Evolutionary conservation across 1,284 basidiomycete genomes (phyloP).

Genomic region (Sanghuangporus weigelae): DNA sequence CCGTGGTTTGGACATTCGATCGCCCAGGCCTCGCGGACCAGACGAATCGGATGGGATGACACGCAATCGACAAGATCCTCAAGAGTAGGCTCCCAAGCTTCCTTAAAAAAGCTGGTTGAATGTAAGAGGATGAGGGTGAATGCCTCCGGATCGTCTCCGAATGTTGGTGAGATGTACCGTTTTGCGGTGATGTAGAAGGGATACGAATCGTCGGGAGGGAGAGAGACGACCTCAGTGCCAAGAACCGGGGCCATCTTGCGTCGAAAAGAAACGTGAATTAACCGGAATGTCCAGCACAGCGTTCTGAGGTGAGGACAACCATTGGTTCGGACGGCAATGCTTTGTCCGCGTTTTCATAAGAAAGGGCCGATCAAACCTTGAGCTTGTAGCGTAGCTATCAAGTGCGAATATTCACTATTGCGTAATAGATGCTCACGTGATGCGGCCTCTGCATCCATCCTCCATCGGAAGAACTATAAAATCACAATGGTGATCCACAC

Average conservation of each 20-base stretch:
- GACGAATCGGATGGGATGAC: conserved; percentile 19
- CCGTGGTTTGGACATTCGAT: conserved; percentile 53
- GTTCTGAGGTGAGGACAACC: no score
- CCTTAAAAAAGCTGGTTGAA: conserved; percentile 63
- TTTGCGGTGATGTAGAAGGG: conserved; percentile 50
- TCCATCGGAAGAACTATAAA: no score
- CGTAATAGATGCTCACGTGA: no score
- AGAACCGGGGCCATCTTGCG: background rate
- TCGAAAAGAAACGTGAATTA: background rate
- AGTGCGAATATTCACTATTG: no score
- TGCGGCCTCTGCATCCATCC: no score
- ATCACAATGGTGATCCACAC: no score
- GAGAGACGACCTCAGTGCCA: background rate
- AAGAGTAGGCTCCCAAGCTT: conserved; percentile 58
- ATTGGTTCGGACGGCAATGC: no score
- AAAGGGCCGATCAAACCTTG: no score
- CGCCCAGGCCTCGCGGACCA: conserved; percentile 44
- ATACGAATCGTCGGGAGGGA: conserved; percentile 29
- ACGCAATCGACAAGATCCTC: conserved; percentile 33
- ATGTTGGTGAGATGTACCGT: conserved; percentile 43
- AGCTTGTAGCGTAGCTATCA: no score
- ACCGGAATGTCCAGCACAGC: no score
- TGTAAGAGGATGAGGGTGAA: conserved; percentile 53
- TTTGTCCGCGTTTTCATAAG: no score
- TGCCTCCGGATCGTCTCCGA: conserved; percentile 30